Percentiles rank a stretch among this genome's conserved stretches.
phyloP scores from a whole-genome alignment of 148 eudicot species.

The Rhododendron vialii region DNA sequence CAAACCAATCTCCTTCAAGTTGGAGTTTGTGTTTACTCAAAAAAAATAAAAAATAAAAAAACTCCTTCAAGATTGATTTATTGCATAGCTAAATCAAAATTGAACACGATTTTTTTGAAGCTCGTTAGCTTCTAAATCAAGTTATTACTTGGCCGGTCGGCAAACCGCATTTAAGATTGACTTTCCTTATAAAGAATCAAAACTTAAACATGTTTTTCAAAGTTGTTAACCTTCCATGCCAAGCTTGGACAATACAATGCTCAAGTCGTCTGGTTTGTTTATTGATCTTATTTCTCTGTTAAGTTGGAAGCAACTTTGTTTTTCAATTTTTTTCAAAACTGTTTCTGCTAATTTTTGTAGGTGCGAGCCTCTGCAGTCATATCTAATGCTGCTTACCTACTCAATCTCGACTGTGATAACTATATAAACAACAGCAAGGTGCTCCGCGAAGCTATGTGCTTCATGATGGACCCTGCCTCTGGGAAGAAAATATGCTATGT shows the following conservation, averaged over 20 bases:
- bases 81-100: too few relatives aligned
- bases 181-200: too few relatives aligned
- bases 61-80: too few relatives aligned
- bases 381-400: conserved; percentile 89
- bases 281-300: not conserved
- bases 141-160: too few relatives aligned
- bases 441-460: conserved; percentile 95
- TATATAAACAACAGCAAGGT: conserved; percentile 94
- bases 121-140: not conserved
- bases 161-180: too few relatives aligned
- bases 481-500: conserved; percentile 97
- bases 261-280: not conserved
- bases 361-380: conserved; percentile 87
- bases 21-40: too few relatives aligned
- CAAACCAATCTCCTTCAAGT: too few relatives aligned
- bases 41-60: too few relatives aligned
- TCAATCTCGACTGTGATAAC: conserved; percentile 96
- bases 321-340: not conserved
- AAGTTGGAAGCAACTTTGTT: not conserved
- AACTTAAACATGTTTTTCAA: too few relatives aligned
- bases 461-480: conserved; percentile 96
- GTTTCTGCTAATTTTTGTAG: conserved; percentile 25
- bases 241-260: too few relatives aligned
- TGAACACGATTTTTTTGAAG: too few relatives aligned
- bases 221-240: too few relatives aligned